A percentile compares a stretch with the other conserved stretches of the same genome.
Evolutionary conservation across 2,329 filamentous ascomycete species (phyloP).

Genomic region (Pyrenochaeta sp.): DNA sequence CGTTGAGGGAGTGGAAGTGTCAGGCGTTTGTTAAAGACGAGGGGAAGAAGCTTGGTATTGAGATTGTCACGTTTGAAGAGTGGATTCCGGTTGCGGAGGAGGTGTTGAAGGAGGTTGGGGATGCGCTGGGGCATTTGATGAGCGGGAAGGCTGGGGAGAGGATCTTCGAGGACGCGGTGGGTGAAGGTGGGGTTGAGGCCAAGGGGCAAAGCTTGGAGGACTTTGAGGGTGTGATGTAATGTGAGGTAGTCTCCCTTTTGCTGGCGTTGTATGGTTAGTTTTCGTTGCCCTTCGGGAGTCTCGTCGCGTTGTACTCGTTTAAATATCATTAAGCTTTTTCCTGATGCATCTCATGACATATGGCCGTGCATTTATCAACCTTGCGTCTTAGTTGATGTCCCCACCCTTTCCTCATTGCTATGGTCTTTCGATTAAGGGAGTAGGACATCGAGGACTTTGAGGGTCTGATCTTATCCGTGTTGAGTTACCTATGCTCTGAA

Average conservation of each 20-base stretch:
- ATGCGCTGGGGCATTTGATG: conserved; percentile 35
- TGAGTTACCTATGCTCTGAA: not conserved
- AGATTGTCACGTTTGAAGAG: conserved; percentile 67
- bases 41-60: conserved; percentile 62
- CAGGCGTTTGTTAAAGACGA: conserved; percentile 64
- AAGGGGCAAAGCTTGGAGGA: conserved; percentile 21
- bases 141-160: conserved; percentile 23
- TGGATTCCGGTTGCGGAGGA: conserved; percentile 62
- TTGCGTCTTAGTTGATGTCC: not conserved
- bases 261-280: not conserved
- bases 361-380: not conserved
- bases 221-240: conserved; percentile 34
- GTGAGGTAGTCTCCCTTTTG: not conserved
- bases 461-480: not conserved
- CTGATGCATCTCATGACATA: not conserved
- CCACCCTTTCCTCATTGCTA: not conserved
- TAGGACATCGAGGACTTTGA: not conserved
- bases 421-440: not conserved
- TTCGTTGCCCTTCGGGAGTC: not conserved
- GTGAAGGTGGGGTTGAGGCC: not conserved
- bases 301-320: not conserved
- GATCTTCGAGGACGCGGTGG: conserved; percentile 24
- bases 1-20: conserved; percentile 62
- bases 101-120: conserved; percentile 57
- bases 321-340: not conserved